phyloP scores from a whole-genome alignment of 208 protist genomes.

The Leishmania guyanensis region DNA sequence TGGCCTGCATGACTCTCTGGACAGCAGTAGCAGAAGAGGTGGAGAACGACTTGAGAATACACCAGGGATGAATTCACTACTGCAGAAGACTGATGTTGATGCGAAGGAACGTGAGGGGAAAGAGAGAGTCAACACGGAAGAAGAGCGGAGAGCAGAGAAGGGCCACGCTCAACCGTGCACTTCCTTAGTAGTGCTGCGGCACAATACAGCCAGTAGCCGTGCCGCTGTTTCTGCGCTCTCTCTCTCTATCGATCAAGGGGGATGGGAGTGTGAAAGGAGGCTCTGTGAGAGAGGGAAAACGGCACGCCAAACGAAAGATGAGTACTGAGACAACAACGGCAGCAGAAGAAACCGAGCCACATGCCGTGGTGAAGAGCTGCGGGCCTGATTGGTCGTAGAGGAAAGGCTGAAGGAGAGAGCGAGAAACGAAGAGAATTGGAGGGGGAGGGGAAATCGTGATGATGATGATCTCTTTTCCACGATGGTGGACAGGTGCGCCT shows the following conservation, averaged over 20 bases:
- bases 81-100: background rate
- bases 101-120: background rate
- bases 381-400: background rate
- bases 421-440: background rate
- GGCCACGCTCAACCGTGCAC: background rate
- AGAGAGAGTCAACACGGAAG: background rate
- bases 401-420: background rate
- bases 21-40: background rate
- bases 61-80: background rate
- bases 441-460: background rate
- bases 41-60: background rate
- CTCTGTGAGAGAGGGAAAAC: background rate
- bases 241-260: too few relatives aligned
- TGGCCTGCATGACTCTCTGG: constrained; percentile 3
- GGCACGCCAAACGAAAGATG: background rate
- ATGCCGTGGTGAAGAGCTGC: background rate
- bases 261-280: background rate
- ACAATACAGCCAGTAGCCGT: background rate
- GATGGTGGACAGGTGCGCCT: background rate
- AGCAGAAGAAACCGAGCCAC: background rate
- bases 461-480: background rate
- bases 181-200: background rate
- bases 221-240: background rate
- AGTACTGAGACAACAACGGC: background rate
- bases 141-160: background rate